Evolutionary conservation across 345 rosid species (phyloP).

Genomic region (Capsella bursapastoris): DNA sequence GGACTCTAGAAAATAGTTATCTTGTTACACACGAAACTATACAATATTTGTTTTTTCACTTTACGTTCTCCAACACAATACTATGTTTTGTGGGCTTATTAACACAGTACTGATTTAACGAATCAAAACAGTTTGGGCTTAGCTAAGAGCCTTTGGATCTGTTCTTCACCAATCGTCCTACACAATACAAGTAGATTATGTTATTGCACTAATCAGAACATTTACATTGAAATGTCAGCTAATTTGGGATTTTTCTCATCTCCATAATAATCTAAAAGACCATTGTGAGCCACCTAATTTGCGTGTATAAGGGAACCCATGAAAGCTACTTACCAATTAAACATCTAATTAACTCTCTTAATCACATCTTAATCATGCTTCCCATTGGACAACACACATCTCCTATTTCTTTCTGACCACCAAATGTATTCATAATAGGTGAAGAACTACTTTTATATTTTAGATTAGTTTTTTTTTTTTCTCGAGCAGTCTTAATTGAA

Average conservation of each 20-base stretch:
- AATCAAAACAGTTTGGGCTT: background rate
- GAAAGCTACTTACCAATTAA: conserved; percentile 38
- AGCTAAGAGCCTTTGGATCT: background rate
- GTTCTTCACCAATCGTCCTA: background rate
- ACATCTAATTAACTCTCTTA: conserved; percentile 12
- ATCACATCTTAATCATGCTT: conserved; percentile 34
- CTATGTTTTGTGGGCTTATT: conserved; percentile 6
- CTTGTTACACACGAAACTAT: background rate
- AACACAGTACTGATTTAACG: background rate
- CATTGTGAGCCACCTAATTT: conserved; percentile 32
- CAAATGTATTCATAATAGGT: conserved; percentile 36
- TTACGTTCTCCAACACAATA: background rate
- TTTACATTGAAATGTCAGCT: conserved; percentile 7
- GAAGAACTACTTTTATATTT: conserved; percentile 12
- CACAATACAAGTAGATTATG: background rate
- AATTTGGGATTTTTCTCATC: conserved; percentile 14
- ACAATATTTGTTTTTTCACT: too few species aligned
- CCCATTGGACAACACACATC: conserved; percentile 32
- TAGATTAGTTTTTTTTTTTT: background rate
- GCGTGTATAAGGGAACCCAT: conserved; percentile 27
- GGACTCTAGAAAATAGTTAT: background rate
- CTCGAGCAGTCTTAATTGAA: conserved; percentile 15
- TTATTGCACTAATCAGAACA: conserved; percentile 1
- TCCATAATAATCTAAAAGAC: background rate
- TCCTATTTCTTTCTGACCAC: conserved; percentile 18